phyloP scores from a whole-genome alignment of 2,329 filamentous ascomycete species.

The Verticillium albo-atrum region DNA sequence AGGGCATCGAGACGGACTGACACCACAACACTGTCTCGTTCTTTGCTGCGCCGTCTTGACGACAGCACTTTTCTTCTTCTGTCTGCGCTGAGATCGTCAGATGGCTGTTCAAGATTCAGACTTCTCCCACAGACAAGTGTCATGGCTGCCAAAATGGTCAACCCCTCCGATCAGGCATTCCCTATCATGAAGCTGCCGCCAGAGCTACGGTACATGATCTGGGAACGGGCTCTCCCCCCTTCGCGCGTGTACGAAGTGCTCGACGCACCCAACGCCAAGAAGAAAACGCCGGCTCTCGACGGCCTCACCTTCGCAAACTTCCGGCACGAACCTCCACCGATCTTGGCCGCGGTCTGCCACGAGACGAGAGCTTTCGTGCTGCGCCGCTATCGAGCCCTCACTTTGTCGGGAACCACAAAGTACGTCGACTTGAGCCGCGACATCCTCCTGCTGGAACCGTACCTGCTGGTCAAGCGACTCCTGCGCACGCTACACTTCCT shows the following conservation, averaged over 20 bases:
- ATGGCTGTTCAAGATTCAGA: not conserved
- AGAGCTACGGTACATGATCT: conserved; percentile 41
- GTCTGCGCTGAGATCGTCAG: not conserved
- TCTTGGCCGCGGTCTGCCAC: conserved; percentile 36
- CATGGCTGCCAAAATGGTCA: conserved; percentile 2
- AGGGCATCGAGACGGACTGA: conserved; percentile 6
- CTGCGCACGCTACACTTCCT: conserved; percentile 41
- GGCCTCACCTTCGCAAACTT: conserved; percentile 43
- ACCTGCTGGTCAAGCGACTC: conserved; percentile 40
- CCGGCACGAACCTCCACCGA: conserved; percentile 38
- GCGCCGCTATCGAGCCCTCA: conserved; percentile 37
- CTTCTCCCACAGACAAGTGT: conserved; percentile 4
- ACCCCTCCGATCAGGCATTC: conserved; percentile 5
- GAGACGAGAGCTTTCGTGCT: conserved; percentile 38
- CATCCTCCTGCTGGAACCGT: conserved; percentile 41
- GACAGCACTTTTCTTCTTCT: too few relatives aligned
- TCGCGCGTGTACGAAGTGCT: conserved; percentile 41
- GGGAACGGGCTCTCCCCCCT: conserved; percentile 39
- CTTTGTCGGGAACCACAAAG: conserved; percentile 40
- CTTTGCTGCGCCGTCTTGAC: too few relatives aligned
- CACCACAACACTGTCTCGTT: not conserved
- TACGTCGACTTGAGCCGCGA: conserved; percentile 40
- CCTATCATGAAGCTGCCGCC: conserved; percentile 28
- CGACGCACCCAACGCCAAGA: conserved; percentile 36
- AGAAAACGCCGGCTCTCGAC: conserved; percentile 31